phyloP scores from a whole-genome alignment of 305 asterid genomes.

The Fraxinus sp. region DNA sequence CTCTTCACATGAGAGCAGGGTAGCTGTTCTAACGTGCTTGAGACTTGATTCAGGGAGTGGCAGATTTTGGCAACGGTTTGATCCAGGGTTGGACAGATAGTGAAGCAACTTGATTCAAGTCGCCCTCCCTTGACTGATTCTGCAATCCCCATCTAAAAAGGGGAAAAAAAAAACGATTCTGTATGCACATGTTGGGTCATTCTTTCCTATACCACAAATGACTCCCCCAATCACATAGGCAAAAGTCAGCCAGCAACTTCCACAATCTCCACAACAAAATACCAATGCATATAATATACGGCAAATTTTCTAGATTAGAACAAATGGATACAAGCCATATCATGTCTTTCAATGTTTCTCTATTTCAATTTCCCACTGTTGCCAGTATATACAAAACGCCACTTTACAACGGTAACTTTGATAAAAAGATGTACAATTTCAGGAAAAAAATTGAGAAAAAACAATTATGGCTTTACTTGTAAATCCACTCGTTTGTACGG shows the following conservation, averaged over 20 bases:
- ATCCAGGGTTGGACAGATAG: neutral
- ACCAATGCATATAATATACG: neutral
- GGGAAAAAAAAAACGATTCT: neutral
- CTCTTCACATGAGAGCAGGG: neutral
- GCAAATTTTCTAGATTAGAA: neutral
- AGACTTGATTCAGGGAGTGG: neutral
- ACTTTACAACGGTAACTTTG: neutral
- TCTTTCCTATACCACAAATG: neutral
- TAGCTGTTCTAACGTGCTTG: neutral
- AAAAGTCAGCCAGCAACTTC: neutral
- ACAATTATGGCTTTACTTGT: conserved; percentile 51
- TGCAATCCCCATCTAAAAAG: neutral
- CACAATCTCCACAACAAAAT: neutral
- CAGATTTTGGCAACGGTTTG: neutral
- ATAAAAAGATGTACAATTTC: neutral
- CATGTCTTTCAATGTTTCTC: conserved; percentile 14
- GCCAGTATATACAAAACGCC: neutral
- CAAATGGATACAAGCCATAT: neutral
- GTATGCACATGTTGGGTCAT: neutral
- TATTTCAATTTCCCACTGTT: neutral
- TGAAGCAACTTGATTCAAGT: neutral
- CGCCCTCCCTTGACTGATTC: neutral
- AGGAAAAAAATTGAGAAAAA: neutral
- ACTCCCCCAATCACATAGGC: neutral
- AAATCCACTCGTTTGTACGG: conserved; percentile 96